These are phyloP conservation scores for Allantophomopsis cytisporea DNA, from an alignment of 2,329 filamentous ascomycete genomes.

Conservation along the genomic window DNA sequence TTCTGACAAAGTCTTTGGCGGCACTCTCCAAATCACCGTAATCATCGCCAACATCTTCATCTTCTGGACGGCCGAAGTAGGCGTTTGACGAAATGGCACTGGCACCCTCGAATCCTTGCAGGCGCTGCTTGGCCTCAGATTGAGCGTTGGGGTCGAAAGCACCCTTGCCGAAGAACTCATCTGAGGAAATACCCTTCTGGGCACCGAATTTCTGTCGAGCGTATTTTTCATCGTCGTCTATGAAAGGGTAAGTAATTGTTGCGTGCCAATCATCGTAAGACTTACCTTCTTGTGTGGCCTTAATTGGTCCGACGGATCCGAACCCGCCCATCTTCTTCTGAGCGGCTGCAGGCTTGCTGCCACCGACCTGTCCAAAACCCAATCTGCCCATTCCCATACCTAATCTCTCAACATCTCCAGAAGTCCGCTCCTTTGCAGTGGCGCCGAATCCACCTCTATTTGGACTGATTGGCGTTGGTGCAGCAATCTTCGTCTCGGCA, in stretches of 20 bases:
- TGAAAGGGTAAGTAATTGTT: slow-evolving; percentile 10
- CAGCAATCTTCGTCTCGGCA: slow-evolving; percentile 39
- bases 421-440: slow-evolving; percentile 45
- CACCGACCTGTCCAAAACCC: slow-evolving; percentile 77
- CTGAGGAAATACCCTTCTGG: slow-evolving; percentile 94
- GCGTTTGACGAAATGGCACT: slow-evolving; percentile 89
- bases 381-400: slow-evolving; percentile 80
- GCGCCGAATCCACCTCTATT: slow-evolving; percentile 46
- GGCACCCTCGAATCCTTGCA: slow-evolving; percentile 89
- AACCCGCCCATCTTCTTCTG: slow-evolving; percentile 77
- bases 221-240: slow-evolving; percentile 68
- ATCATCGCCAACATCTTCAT: slow-evolving; percentile 58
- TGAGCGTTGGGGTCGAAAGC: slow-evolving; percentile 69
- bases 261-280: not conserved
- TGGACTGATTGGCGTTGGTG: slow-evolving; percentile 63
- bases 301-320: slow-evolving; percentile 68
- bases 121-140: slow-evolving; percentile 71
- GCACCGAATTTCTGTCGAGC: slow-evolving; percentile 78
- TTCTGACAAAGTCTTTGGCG: slow-evolving; percentile 90
- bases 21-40: slow-evolving; percentile 89
- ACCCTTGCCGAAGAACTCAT: slow-evolving; percentile 95
- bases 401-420: slow-evolving; percentile 73
- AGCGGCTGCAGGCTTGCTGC: slow-evolving; percentile 39
- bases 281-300: slow-evolving; percentile 54
- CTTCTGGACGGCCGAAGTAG: slow-evolving; percentile 91